Conservation (phyloP, 202 grass and related monocot species). For the Elaeis oleifera region DNA sequence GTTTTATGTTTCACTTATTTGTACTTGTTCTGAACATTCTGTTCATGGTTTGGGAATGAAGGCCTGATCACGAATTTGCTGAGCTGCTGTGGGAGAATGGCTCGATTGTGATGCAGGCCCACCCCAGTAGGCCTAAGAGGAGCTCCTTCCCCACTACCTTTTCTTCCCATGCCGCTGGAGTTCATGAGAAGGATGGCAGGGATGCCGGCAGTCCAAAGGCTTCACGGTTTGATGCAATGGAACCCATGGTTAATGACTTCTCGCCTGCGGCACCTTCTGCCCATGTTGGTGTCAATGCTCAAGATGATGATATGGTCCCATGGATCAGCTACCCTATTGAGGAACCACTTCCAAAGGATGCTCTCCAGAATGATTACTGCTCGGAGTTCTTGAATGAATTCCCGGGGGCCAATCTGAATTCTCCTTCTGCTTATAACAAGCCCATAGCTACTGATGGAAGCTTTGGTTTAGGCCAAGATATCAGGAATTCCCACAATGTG, state of each 20-base stretch:
- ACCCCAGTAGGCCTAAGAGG: constrained; percentile 22
- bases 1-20: background rate
- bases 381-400: constrained; percentile 9
- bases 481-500: no score
- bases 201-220: constrained; percentile 8
- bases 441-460: no score
- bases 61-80: constrained; percentile 40
- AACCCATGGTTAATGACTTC: no score
- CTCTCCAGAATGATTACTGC: background rate
- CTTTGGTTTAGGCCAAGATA: no score
- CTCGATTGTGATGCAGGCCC: constrained; percentile 39
- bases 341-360: background rate
- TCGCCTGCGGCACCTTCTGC: no score
- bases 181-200: constrained; percentile 17
- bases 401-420: background rate
- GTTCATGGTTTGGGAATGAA: background rate
- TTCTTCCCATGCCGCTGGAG: background rate
- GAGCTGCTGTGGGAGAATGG: constrained; percentile 73
- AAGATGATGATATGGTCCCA: constrained; percentile 5
- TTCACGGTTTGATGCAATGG: no score
- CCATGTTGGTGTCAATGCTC: background rate
- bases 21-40: background rate
- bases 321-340: constrained; percentile 23
- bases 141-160: constrained; percentile 8
- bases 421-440: background rate